Conservation (phyloP, 2,329 filamentous ascomycete genomes). For the Xylariales sp. region DNA sequence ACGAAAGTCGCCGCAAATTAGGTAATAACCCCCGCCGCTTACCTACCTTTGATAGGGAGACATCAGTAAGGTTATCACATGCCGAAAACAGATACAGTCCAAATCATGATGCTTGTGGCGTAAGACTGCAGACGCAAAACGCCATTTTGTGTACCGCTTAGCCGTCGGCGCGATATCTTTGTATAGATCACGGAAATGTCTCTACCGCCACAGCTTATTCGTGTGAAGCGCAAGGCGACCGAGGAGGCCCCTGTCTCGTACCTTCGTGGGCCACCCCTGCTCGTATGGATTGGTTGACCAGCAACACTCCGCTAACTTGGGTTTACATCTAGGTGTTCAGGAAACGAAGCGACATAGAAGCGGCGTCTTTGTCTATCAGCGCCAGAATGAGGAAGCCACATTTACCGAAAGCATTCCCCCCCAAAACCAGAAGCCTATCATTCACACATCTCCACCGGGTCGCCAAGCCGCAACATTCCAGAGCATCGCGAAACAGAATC, state of each 20-base stretch:
- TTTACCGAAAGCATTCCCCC: constrained; percentile 44
- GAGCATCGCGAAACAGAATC: constrained; percentile 38
- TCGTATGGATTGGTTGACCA: constrained; percentile 24
- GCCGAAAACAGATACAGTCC: constrained; percentile 18
- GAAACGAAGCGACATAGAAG: constrained; percentile 65
- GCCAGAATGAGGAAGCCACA: constrained; percentile 55
- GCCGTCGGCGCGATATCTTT: neutral
- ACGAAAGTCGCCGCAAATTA: neutral
- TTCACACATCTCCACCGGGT: constrained; percentile 60
- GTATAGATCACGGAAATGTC: constrained; percentile 57
- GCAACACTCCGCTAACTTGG: constrained; percentile 27
- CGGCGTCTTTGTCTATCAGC: constrained; percentile 67
- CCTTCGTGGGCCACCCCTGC: constrained; percentile 58
- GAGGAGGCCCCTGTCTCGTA: constrained; percentile 66
- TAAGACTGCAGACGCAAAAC: neutral
- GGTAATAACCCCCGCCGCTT: neutral
- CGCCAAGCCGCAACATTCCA: constrained; percentile 49
- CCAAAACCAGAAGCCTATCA: constrained; percentile 54
- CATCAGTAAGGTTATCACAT: constrained; percentile 23
- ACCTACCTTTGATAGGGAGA: neutral
- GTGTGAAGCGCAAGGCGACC: constrained; percentile 70
- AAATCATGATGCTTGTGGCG: constrained; percentile 3
- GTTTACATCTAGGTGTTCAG: constrained; percentile 59
- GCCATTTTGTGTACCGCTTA: neutral
- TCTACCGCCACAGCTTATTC: constrained; percentile 68